Percentiles rank a stretch among this genome's conserved stretches.
These are phyloP conservation scores for Lichtheimia ramosa DNA, from an alignment of 371 early-diverging fungal species.

Conservation along the genomic window DNA sequence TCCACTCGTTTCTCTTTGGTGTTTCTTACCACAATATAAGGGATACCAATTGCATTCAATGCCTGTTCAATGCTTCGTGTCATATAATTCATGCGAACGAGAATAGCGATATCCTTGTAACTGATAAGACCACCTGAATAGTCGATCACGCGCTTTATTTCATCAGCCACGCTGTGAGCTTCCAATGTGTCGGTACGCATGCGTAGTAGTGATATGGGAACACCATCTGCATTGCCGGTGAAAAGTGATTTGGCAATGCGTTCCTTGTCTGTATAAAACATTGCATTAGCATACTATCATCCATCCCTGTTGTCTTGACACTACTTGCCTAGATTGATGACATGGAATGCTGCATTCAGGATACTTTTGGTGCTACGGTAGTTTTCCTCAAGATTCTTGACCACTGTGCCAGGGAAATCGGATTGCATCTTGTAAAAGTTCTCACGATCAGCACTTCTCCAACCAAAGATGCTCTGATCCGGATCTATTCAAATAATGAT, in stretches of 20 bases:
- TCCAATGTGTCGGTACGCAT: constrained; percentile 20
- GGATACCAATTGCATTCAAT: constrained; percentile 39
- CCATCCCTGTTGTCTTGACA: too few species aligned
- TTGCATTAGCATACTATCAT: constrained; percentile 1
- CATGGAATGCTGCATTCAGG: constrained; percentile 42
- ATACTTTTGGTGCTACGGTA: constrained; percentile 61
- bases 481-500: constrained; percentile 25
- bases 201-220: constrained; percentile 30
- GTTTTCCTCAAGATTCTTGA: constrained; percentile 51
- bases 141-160: constrained; percentile 42
- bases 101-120: constrained; percentile 55
- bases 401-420: constrained; percentile 32
- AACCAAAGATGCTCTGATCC: constrained; percentile 68
- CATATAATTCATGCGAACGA: constrained; percentile 47
- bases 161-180: constrained; percentile 41
- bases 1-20: background rate
- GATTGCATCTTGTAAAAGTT: constrained; percentile 54
- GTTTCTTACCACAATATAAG: constrained; percentile 45
- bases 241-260: constrained; percentile 27
- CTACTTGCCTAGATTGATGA: constrained; percentile 46
- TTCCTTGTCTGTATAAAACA: constrained; percentile 7
- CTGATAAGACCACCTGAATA: constrained; percentile 33
- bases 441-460: constrained; percentile 57
- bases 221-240: constrained; percentile 35
- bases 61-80: constrained; percentile 49